Evolutionary conservation across 352 stramenopile species (phyloP), one percentile per base, ranked within the genome.

Genomic region (Globisporangium spiculum): DNA sequence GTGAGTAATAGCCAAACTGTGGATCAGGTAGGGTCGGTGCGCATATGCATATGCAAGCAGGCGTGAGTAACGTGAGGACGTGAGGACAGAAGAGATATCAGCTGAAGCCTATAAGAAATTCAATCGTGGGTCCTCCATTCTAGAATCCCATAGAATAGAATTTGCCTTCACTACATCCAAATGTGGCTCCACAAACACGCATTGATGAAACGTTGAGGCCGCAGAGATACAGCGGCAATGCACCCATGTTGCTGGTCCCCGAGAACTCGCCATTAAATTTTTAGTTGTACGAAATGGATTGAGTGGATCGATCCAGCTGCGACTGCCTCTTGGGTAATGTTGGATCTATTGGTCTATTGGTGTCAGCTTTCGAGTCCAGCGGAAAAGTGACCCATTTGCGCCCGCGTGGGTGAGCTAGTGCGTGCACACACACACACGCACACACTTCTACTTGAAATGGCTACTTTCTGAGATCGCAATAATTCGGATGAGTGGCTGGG

Each of bases 241-340:
- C 64, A 69, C 56, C 64, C 64, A 69, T 69, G 64, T 52, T 69
- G 20, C 64, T 65, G 55, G 64, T 56, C 41, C 27, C 44, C n/a
- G 7, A 58, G 60, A 66, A 66, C 56, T 62, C n/a, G 56, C 6
- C 56, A n/a, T 14, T 16, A 16, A 62, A 50, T 50, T 50, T 62
- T 62, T 62, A 22, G 20, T 41, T 41, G 30, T 62, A n/a, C 36
- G 56, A 22, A 48, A 62, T 8, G 20, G 38, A 46, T 46, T 14
- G 38, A 30, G 48, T 4, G 9, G 9, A 52, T 56, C 50, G 20
- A 52, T 56, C 50, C 50, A 56, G 50, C 18, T 14, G 50, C n/a
- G 2, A 22, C 22, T 46, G 38, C 12, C 38, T 56, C 8, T 56
- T 56, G 50, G n/a, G 4, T 56, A 30, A 52, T 52, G 44, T 24